Evolutionary conservation across 331 rosid genomes (phyloP).

Genomic region (Pyracantha coccinea): DNA sequence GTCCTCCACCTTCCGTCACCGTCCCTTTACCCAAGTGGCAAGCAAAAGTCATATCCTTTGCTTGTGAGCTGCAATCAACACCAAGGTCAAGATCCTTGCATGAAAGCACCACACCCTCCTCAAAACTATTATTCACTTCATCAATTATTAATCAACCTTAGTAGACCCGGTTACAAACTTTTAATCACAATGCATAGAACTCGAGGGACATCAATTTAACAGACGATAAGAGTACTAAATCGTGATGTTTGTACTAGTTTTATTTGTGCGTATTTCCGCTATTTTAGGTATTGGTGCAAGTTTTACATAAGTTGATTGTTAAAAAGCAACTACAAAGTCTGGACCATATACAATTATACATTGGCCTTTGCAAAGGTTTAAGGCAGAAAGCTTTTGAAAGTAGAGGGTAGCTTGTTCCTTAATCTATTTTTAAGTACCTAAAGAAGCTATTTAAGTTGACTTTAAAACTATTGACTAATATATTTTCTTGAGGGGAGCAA

Average conservation of each 20-base stretch:
- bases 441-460: not conserved
- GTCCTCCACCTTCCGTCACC: slow-evolving; percentile 28
- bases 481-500: not conserved
- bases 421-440: not conserved
- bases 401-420: not conserved
- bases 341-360: not conserved
- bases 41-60: slow-evolving; percentile 52
- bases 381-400: not conserved
- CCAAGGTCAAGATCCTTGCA: slow-evolving; percentile 37
- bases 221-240: not conserved
- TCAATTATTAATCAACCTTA: not conserved
- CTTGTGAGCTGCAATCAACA: slow-evolving; percentile 31
- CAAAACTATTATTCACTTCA: not conserved
- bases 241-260: not conserved
- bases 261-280: not conserved
- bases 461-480: not conserved
- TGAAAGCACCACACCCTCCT: not conserved
- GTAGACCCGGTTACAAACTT: no score
- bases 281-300: not conserved
- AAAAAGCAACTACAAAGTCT: not conserved
- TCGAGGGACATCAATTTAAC: not conserved
- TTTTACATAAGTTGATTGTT: not conserved
- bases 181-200: not conserved
- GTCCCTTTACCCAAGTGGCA: slow-evolving; percentile 48
- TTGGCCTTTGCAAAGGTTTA: not conserved